Percentiles rank a stretch among this genome's conserved stretches.
Evolutionary conservation across 2,329 filamentous ascomycete genomes (phyloP).

Genomic region (Neoscytalidium dimidiatum): DNA sequence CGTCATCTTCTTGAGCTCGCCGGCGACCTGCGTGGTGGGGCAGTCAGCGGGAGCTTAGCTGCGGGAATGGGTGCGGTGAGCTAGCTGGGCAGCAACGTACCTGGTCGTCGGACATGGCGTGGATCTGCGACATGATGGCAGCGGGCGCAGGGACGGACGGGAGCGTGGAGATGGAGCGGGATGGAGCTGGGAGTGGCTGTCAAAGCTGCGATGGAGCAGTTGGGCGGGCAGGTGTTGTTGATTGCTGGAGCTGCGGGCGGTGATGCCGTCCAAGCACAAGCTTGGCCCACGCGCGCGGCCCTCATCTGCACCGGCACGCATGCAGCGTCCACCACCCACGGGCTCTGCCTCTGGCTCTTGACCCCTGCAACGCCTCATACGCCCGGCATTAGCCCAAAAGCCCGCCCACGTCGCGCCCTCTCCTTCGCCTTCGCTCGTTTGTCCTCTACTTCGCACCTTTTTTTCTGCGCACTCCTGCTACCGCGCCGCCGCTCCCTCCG

Average conservation of each 20-base stretch:
- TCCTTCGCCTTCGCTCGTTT: constrained; percentile 12
- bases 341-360: neutral
- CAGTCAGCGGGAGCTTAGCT: constrained; percentile 28
- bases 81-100: constrained; percentile 51
- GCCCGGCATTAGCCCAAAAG: constrained; percentile 1
- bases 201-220: neutral
- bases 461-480: neutral
- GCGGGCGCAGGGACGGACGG: neutral
- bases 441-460: neutral
- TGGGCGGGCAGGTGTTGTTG: neutral
- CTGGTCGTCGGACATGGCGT: constrained; percentile 97
- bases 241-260: constrained; percentile 13
- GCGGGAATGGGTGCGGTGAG: constrained; percentile 18
- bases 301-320: too few species aligned
- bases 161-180: constrained; percentile 3
- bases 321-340: too few species aligned
- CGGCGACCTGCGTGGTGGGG: constrained; percentile 69
- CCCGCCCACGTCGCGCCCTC: constrained; percentile 13
- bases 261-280: constrained; percentile 1
- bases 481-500: neutral
- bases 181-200: constrained; percentile 17
- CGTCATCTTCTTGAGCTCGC: constrained; percentile 99
- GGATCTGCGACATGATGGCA: constrained; percentile 82
- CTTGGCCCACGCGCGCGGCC: too few species aligned
- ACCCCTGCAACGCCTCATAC: constrained; percentile 7